A percentile compares a stretch with the other conserved stretches of the same genome.
These are phyloP conservation scores for Hermanozyma aechmeae DNA, from an alignment of 805 yeast species.

Conservation along the genomic window DNA sequence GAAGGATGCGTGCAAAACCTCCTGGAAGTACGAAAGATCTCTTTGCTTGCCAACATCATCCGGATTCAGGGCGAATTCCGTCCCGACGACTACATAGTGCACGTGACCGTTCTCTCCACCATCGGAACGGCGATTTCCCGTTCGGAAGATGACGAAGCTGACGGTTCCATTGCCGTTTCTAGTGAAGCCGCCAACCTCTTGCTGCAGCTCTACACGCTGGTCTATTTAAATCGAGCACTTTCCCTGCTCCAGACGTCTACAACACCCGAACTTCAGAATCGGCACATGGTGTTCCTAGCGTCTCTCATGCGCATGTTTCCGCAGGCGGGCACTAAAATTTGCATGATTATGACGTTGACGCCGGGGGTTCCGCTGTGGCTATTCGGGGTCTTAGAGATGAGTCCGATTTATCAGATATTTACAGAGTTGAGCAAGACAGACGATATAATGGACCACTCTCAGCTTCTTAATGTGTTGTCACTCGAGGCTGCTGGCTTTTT, in stretches of 20 bases:
- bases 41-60: slow-evolving; percentile 10
- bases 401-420: slow-evolving; percentile 10
- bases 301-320: slow-evolving; percentile 31
- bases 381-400: slow-evolving; percentile 13
- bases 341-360: slow-evolving; percentile 32
- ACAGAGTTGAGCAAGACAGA: slow-evolving; percentile 3
- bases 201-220: too few species aligned
- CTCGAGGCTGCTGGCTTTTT: slow-evolving; percentile 13
- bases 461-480: too few species aligned
- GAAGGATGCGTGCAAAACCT: too few species aligned
- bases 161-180: too few species aligned
- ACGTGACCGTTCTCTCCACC: slow-evolving; percentile 2
- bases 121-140: too few species aligned
- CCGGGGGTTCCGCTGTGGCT: slow-evolving; percentile 30
- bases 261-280: too few species aligned
- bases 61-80: slow-evolving; percentile 5
- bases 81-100: slow-evolving; percentile 1
- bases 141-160: too few species aligned
- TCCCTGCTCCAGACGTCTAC: too few species aligned
- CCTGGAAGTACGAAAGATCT: background rate
- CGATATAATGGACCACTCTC: background rate
- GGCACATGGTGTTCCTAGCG: too few species aligned
- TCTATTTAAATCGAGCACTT: too few species aligned
- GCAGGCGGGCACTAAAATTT: slow-evolving; percentile 23
- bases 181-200: too few species aligned